Evolutionary conservation across 768 basidiomycete genomes (phyloP).

Genomic region (Phlebiopsis flavidoalba): DNA sequence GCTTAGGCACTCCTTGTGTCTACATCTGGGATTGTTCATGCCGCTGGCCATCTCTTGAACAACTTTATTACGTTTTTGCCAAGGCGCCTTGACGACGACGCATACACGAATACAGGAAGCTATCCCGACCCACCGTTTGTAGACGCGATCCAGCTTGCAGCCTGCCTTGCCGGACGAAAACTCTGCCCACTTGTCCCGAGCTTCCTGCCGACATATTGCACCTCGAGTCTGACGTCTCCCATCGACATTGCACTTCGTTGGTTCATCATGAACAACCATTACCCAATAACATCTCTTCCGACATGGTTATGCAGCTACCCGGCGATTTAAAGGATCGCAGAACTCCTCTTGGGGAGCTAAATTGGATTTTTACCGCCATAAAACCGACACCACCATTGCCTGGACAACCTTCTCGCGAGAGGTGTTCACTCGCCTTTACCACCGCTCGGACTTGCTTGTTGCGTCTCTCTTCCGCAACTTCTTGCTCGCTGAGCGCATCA

Average conservation of each 20-base stretch:
- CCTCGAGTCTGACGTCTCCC: conserved; percentile 94
- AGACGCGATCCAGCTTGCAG: conserved; percentile 91
- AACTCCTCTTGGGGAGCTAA: conserved; percentile 96
- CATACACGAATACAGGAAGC: conserved; percentile 48
- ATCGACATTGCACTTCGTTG: conserved; percentile 96
- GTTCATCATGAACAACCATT: conserved; percentile 90
- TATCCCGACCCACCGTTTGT: conserved; percentile 69
- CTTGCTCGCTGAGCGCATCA: conserved; percentile 93
- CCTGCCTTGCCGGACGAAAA: conserved; percentile 88
- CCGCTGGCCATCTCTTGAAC: conserved; percentile 88
- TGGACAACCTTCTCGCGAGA: conserved; percentile 97
- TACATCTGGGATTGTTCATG: conserved; percentile 99
- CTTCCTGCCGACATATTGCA: conserved; percentile 97
- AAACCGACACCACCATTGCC: conserved; percentile 99
- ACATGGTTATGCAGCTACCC: conserved; percentile 93
- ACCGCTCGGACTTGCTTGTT: conserved; percentile 92
- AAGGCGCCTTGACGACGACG: conserved; percentile 69
- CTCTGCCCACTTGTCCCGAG: conserved; percentile 91
- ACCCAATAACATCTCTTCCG: conserved; percentile 72
- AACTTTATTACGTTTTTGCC: conserved; percentile 83
- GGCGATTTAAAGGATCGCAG: conserved; percentile 96
- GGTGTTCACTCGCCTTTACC: conserved; percentile 88
- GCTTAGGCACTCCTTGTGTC: conserved; percentile 92
- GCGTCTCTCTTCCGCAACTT: conserved; percentile 97
- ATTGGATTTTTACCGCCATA: conserved; percentile 99